Percentiles rank a stretch among this genome's conserved stretches.
These are phyloP conservation scores for Globisporangium canariense DNA, from an alignment of 352 stramenopile genomes.

Conservation along the genomic window DNA sequence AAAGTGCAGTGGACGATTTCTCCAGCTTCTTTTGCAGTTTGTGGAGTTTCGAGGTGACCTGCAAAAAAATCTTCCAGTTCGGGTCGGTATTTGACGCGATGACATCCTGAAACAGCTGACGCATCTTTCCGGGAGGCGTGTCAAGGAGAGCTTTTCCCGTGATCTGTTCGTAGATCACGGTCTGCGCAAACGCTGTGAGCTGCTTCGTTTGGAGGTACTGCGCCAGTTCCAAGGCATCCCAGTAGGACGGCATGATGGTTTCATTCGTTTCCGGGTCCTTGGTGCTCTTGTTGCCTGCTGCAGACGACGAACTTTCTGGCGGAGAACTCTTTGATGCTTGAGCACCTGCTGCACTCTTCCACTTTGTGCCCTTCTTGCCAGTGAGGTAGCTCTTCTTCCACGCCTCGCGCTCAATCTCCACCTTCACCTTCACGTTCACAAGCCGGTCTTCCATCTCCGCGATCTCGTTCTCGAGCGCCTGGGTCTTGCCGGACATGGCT, in stretches of 20 bases:
- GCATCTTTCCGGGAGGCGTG: conserved; percentile 37
- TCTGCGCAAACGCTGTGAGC: conserved; percentile 44
- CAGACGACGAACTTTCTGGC: background rate
- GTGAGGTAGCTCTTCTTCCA: conserved; percentile 49
- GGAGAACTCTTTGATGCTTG: background rate
- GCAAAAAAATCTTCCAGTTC: conserved; percentile 50
- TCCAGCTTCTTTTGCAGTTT: conserved; percentile 43
- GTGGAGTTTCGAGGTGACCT: conserved; percentile 35
- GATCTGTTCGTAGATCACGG: conserved; percentile 60
- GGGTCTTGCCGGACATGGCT: conserved; percentile 36
- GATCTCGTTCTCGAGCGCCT: conserved; percentile 57
- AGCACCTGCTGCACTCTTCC: conserved; percentile 38
- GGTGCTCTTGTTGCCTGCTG: conserved; percentile 2
- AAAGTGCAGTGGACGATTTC: background rate
- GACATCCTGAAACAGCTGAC: conserved; percentile 35
- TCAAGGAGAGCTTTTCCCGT: conserved; percentile 54
- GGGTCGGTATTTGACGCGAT: conserved; percentile 28
- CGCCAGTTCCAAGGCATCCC: conserved; percentile 58
- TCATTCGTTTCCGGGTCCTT: conserved; percentile 7
- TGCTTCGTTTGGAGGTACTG: conserved; percentile 49
- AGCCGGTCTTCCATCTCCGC: conserved; percentile 58
- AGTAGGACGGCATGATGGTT: conserved; percentile 42
- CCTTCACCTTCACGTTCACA: conserved; percentile 42
- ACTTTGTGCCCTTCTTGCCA: conserved; percentile 59
- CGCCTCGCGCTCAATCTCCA: conserved; percentile 49